These are phyloP conservation scores for Camellia lanceoleosa DNA, from an alignment of 148 eudicot genomes.

Conservation along the genomic window DNA sequence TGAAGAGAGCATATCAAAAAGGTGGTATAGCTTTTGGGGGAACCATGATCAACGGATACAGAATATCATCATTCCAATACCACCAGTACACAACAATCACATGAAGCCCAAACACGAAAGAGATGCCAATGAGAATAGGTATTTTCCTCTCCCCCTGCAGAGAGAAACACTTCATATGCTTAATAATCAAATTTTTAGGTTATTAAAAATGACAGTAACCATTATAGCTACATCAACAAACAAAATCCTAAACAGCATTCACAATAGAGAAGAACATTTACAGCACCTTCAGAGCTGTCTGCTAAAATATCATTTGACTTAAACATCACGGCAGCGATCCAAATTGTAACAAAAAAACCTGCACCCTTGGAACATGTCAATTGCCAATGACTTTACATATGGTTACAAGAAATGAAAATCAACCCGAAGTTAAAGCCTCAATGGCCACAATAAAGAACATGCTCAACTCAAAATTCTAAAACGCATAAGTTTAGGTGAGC, in stretches of 20 bases:
- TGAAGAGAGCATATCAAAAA: constrained; percentile 76
- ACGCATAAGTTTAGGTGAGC: neutral
- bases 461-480: neutral
- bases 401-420: neutral
- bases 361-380: constrained; percentile 16
- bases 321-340: constrained; percentile 77
- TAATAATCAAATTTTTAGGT: neutral
- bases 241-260: neutral
- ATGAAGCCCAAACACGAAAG: constrained; percentile 47
- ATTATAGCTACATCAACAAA: constrained; percentile 1
- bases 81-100: constrained; percentile 74
- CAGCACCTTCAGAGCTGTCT: constrained; percentile 77
- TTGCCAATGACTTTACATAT: neutral
- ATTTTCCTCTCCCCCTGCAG: constrained; percentile 77
- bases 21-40: constrained; percentile 83
- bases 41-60: constrained; percentile 63
- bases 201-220: neutral
- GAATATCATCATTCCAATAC: constrained; percentile 58
- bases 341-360: constrained; percentile 73
- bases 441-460: neutral
- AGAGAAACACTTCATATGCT: neutral
- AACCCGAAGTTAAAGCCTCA: neutral
- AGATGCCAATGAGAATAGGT: constrained; percentile 52
- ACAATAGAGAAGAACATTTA: neutral
- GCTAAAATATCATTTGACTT: constrained; percentile 85